Evolutionary conservation across 2,329 filamentous ascomycete species (phyloP).

Genomic region (Fusarium miscanthi): DNA sequence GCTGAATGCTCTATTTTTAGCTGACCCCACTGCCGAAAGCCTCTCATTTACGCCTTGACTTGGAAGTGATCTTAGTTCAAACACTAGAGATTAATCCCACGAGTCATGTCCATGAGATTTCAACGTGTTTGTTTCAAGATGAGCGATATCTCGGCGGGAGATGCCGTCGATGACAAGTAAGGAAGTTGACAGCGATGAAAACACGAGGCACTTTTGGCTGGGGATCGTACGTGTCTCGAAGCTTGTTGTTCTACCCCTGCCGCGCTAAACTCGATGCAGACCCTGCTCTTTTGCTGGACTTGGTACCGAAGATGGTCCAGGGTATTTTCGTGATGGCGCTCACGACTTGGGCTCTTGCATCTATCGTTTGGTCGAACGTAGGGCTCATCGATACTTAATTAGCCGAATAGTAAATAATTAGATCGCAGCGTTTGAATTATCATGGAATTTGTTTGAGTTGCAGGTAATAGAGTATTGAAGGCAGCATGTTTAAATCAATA

Average conservation of each 20-base stretch:
- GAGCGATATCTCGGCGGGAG: rapidly evolving
- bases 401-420: rapidly evolving
- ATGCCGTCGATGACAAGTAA: rapidly evolving
- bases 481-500: too few species aligned
- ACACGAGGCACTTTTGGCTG: not conserved
- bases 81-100: rapidly evolving
- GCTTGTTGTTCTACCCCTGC: not conserved
- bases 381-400: too few species aligned
- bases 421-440: rapidly evolving
- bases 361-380: rapidly evolving
- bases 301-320: not conserved
- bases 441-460: not conserved
- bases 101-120: not conserved
- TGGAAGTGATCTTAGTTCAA: not conserved
- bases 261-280: not conserved
- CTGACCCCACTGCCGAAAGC: not conserved
- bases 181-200: not conserved
- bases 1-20: not conserved
- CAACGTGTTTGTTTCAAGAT: rapidly evolving
- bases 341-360: too few species aligned
- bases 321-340: not conserved
- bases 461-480: too few species aligned
- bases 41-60: not conserved
- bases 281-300: rapidly evolving
- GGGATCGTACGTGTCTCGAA: not conserved